Base-by-base conservation (phyloP, 2,329 filamentous ascomycete species). In the Gaeumannomyces sp. region DNA sequence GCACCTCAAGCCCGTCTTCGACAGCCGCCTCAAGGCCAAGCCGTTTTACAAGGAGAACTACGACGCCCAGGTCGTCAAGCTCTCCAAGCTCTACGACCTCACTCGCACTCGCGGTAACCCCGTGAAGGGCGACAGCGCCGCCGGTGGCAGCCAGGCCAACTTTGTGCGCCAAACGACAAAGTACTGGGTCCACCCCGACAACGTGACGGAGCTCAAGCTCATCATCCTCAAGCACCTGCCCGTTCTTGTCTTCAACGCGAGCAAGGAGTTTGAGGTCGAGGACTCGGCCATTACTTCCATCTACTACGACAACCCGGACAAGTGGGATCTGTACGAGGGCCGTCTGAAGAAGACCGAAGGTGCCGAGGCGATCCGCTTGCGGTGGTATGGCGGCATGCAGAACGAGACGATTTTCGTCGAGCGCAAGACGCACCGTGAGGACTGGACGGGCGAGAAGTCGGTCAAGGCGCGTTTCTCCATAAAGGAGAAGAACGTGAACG, bases 1-100 rank as follows among this genome's bases (percentile, higher is more conserved):
- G 93, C 88, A 95, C 73, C 86, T 99, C 45, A 93, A 91, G 72
- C 95, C 95, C 38, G 92, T 96, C n/a, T 99, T 99, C 77, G 94
- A 96, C 66, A 89, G 93, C 58, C 88, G 94, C 66, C 86, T 99
- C 73, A 96, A 96, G 78, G 92, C 93, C 60, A 97, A 97, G 76
- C 94, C 95, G 0, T 99, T 99, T 78, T 99, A 97, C 84, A 96
- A 96, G 76, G 94, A 98, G 75, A 97, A 99, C 78, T 98, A 98
- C 78, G 95, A 99, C 79, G 90, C 89, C 35, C 96, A 96, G 67
- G 91, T 99, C 50, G 89, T 98, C 68, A 93, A 96, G 78, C 86
- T 99, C 38, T 99, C 95, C 28, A 94, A 90, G 77, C 86, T 98
- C 65, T 99, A 97, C 80, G 94, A 99, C 76, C 83, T 96, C 58